Percentiles rank a stretch among this genome's conserved stretches.
Evolutionary conservation across 1,139 yeast species (phyloP).

Genomic region (Candida neerlandica): DNA sequence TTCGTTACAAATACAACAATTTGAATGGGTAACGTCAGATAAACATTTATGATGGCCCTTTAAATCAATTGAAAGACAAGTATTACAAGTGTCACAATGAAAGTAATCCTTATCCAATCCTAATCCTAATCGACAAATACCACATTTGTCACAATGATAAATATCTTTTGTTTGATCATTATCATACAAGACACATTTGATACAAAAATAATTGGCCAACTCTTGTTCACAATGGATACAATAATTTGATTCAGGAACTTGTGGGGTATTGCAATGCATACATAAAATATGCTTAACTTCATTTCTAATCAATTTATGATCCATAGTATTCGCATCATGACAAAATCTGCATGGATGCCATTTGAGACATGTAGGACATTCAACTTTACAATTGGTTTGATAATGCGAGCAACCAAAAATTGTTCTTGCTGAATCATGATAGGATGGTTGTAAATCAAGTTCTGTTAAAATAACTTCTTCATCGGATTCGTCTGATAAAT

Average conservation of each 20-base stretch:
- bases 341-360: constrained; percentile 88
- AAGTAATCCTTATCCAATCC: constrained; percentile 88
- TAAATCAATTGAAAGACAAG: constrained; percentile 81
- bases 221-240: constrained; percentile 69
- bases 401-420: constrained; percentile 82
- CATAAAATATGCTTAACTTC: constrained; percentile 74
- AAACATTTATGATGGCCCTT: constrained; percentile 80
- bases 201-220: constrained; percentile 78
- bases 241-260: constrained; percentile 62
- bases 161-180: constrained; percentile 79
- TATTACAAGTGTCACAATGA: constrained; percentile 90
- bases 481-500: constrained; percentile 9
- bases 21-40: constrained; percentile 83
- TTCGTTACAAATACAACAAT: constrained; percentile 93
- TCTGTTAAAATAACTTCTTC: constrained; percentile 49
- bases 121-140: constrained; percentile 86
- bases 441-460: constrained; percentile 54
- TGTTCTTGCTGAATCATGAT: constrained; percentile 36
- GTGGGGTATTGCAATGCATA: constrained; percentile 77
- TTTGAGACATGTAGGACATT: constrained; percentile 70
- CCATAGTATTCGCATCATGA: constrained; percentile 62
- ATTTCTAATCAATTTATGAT: constrained; percentile 66
- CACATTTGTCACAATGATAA: constrained; percentile 91
- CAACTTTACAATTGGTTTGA: constrained; percentile 79
- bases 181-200: constrained; percentile 78